phyloP scores from a whole-genome alignment of 208 protist species.

The Strigomonas culicis region DNA sequence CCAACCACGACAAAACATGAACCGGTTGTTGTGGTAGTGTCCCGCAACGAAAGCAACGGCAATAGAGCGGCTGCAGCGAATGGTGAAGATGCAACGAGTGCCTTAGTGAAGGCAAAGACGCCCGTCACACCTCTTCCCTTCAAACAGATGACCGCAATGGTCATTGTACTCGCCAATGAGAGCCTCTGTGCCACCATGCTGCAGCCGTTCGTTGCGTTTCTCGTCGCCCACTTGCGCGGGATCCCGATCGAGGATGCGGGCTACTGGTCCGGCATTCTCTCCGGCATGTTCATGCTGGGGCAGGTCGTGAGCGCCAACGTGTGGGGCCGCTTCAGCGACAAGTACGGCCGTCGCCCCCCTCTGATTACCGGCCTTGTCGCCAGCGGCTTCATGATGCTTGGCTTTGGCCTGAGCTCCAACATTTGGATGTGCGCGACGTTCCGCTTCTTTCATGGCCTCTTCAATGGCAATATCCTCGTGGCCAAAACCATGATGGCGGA shows the following conservation, averaged over 20 bases:
- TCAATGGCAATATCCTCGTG: conserved; percentile 78
- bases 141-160: conserved; percentile 49
- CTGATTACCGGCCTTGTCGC: conserved; percentile 53
- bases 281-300: conserved; percentile 54
- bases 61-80: conserved; percentile 2
- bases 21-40: not conserved
- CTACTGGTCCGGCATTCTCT: conserved; percentile 44
- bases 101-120: not conserved
- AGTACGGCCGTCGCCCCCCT: conserved; percentile 48
- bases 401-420: conserved; percentile 55
- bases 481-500: conserved; percentile 80
- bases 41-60: not conserved
- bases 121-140: conserved; percentile 46
- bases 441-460: conserved; percentile 62
- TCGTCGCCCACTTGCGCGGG: conserved; percentile 43
- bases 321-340: conserved; percentile 65
- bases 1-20: not conserved
- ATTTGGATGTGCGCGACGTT: conserved; percentile 42
- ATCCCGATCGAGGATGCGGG: conserved; percentile 38
- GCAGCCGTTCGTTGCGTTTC: conserved; percentile 48
- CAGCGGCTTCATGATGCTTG: conserved; percentile 63
- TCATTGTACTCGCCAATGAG: conserved; percentile 59
- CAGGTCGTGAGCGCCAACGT: conserved; percentile 45
- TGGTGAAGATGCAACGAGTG: conserved; percentile 13
- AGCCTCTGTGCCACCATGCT: conserved; percentile 58